A percentile compares a stretch with the other conserved stretches of the same genome.
Conservation (phyloP, 2,329 filamentous ascomycete species). For the Ophiostoma perfectum region DNA sequence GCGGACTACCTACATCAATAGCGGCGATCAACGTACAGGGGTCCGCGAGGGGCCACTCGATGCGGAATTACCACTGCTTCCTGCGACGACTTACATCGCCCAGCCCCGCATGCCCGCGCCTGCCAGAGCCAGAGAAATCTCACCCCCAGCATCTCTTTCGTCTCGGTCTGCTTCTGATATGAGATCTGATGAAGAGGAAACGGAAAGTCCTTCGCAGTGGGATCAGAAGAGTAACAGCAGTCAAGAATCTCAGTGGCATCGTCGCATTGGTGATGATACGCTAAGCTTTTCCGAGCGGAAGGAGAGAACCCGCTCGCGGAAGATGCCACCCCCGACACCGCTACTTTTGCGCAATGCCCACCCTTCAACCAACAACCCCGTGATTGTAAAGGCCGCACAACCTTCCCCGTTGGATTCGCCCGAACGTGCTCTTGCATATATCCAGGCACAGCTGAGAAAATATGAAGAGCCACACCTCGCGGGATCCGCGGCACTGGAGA, state of each 20-base stretch:
- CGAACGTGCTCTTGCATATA: slow-evolving; percentile 43
- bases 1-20: slow-evolving; percentile 38
- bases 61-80: slow-evolving; percentile 12
- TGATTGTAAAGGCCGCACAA: slow-evolving; percentile 44
- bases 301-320: slow-evolving; percentile 42
- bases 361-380: slow-evolving; percentile 38
- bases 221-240: slow-evolving; percentile 22
- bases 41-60: not conserved
- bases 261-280: slow-evolving; percentile 53
- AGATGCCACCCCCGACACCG: slow-evolving; percentile 53
- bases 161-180: slow-evolving; percentile 12
- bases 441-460: slow-evolving; percentile 48
- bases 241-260: slow-evolving; percentile 44
- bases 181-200: not conserved
- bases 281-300: slow-evolving; percentile 54
- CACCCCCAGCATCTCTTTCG: slow-evolving; percentile 11
- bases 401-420: slow-evolving; percentile 51
- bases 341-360: slow-evolving; percentile 42
- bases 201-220: slow-evolving; percentile 6
- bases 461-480: slow-evolving; percentile 39
- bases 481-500: slow-evolving; percentile 33
- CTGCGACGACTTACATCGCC: slow-evolving; percentile 18
- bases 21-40: slow-evolving; percentile 6
- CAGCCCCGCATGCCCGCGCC: not conserved
- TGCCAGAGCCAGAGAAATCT: not conserved